Percentiles rank a stretch among this genome's conserved stretches.
Conservation (phyloP, 2,329 filamentous ascomycete genomes). For the Chrysosporium queenslandicum region DNA sequence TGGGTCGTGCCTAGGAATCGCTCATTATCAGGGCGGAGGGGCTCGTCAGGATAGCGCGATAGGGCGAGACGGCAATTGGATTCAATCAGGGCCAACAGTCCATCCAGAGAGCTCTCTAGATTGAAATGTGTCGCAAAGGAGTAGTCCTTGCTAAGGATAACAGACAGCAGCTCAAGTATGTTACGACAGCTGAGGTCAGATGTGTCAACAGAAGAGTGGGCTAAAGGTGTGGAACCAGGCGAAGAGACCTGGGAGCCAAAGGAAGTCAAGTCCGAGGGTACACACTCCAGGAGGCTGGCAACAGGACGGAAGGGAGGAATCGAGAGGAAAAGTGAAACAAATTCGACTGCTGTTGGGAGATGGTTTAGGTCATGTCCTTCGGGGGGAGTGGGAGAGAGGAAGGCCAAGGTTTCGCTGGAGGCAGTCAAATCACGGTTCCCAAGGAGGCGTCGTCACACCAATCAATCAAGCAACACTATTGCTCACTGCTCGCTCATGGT, state of each 20-base stretch:
- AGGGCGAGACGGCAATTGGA: slow-evolving; percentile 1
- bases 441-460: slow-evolving; percentile 7
- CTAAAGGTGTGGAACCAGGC: background rate
- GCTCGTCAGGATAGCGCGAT: background rate
- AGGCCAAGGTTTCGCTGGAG: slow-evolving; percentile 8
- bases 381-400: background rate
- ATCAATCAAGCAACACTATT: background rate
- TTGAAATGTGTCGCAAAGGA: background rate
- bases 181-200: background rate
- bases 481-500: background rate
- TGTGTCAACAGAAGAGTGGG: slow-evolving; percentile 3
- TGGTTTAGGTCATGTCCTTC: slow-evolving; percentile 4
- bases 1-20: background rate
- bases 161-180: background rate
- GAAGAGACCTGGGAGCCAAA: background rate
- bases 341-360: background rate
- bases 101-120: background rate
- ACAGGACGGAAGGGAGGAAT: background rate
- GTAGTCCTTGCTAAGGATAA: background rate
- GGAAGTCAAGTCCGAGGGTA: background rate
- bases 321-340: background rate
- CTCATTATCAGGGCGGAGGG: slow-evolving; percentile 7
- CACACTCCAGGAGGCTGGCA: background rate
- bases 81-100: background rate
- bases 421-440: slow-evolving; percentile 1